Base-by-base conservation (phyloP, 805 yeast species). In the Metschnikowia orientalis region DNA sequence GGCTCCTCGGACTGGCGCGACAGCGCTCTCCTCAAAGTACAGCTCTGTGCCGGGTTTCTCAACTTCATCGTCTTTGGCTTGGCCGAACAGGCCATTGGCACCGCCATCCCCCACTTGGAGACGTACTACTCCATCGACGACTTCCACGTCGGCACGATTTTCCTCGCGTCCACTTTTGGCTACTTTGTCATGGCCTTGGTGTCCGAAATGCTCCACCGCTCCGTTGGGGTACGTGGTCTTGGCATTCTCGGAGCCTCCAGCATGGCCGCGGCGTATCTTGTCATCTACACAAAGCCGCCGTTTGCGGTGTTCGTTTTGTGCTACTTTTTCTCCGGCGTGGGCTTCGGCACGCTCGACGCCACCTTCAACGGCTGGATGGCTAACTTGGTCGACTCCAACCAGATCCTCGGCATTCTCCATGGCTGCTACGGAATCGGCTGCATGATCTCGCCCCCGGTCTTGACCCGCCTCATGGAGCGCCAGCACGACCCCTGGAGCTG, bases 81-180 rank as follows among this genome's bases (percentile, higher is more conserved):
- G 18, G 63, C 69, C 5, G 86, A 80, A 44, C 81, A 79, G 49
- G 63, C 81, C 0, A 52, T 77, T 11, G 86, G 86, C 0, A 68
- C 83, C 0, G 48, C 79, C 23, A 59, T 80, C 39, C 81, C 82
- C 2, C 57, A 67, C 23, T 41, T 78, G 10, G 69, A 75, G 34
- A 51, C 48, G 4, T 55, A 71, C 30, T 79, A 77, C 49, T 18
- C 56, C 2, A 62, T 77, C 5, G 58, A 69, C 40, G 74, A 80
- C 42, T 53, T 71, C 1, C 57, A 61, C 20, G 56, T 73, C 2
- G 70, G 81, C 3, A 47, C 66, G 21, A 48, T 79, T 3, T 79
- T 77, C 43, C 51, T 78, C 13, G 63, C 73, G 8, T 70, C 72
- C 16, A 70, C 76, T 14, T 13, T 63, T 1, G 86, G 87, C 0